Conservation (phyloP, 768 basidiomycete species). For the Kwoniella mangroviensis region DNA sequence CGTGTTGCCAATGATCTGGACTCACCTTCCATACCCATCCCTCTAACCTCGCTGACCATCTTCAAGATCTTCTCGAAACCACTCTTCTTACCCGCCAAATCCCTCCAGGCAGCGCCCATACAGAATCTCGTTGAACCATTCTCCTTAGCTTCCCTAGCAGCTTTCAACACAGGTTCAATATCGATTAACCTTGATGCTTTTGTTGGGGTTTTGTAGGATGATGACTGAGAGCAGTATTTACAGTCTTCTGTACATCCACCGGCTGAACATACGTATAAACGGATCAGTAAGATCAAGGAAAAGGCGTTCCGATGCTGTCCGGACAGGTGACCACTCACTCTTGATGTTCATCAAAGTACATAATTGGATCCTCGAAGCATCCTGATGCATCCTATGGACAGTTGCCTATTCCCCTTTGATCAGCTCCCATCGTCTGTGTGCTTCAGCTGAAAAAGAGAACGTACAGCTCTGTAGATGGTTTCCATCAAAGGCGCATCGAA, state of each 20-base stretch:
- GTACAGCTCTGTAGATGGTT: slow-evolving; percentile 78
- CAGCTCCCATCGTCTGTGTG: background rate
- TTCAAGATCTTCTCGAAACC: slow-evolving; percentile 90
- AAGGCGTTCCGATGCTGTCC: too few relatives aligned
- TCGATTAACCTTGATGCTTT: slow-evolving; percentile 85
- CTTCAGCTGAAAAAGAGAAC: slow-evolving; percentile 20
- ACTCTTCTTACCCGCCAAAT: slow-evolving; percentile 86
- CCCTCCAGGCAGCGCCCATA: slow-evolving; percentile 99
- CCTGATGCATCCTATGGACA: slow-evolving; percentile 83
- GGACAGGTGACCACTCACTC: slow-evolving; percentile 63
- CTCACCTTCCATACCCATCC: slow-evolving; percentile 88
- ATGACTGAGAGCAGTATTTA: slow-evolving; percentile 97
- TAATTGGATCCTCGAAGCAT: slow-evolving; percentile 87
- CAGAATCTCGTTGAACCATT: slow-evolving; percentile 98
- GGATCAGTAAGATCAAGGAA: too few relatives aligned
- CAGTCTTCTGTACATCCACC: slow-evolving; percentile 97
- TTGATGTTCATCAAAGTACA: slow-evolving; percentile 99
- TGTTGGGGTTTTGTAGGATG: slow-evolving; percentile 86
- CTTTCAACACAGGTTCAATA: slow-evolving; percentile 87
- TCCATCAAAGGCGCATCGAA: slow-evolving; percentile 86
- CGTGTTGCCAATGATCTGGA: background rate
- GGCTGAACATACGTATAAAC: slow-evolving; percentile 61
- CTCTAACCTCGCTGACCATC: slow-evolving; percentile 78
- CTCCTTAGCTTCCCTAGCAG: slow-evolving; percentile 88
- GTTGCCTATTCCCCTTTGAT: slow-evolving; percentile 58